These are phyloP conservation scores for Jatropha curcas DNA, from an alignment of 345 rosid genomes.

Conservation along the genomic window DNA sequence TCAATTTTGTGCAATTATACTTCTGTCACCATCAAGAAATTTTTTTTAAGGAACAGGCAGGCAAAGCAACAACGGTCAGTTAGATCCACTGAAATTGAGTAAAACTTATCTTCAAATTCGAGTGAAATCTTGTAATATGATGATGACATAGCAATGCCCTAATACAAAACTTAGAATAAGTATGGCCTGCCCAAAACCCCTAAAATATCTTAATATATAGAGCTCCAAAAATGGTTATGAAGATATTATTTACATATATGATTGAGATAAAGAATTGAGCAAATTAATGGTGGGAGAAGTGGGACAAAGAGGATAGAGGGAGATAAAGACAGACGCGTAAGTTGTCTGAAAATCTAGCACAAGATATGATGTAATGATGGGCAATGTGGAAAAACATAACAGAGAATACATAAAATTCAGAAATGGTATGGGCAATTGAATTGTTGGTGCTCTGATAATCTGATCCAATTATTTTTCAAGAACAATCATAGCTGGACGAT, in stretches of 20 bases:
- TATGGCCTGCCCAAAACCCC: no score
- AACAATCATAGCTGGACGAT: slow-evolving; percentile 19
- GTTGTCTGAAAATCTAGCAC: slow-evolving; percentile 20
- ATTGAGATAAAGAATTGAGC: neutral
- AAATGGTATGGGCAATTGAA: neutral
- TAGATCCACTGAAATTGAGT: neutral
- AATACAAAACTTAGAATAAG: no score
- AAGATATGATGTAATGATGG: slow-evolving; percentile 24
- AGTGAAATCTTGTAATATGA: no score
- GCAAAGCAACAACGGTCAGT: neutral
- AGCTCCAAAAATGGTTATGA: neutral
- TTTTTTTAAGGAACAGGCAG: no score
- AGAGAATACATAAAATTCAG: neutral
- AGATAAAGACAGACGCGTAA: neutral
- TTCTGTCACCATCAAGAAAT: neutral
- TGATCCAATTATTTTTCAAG: neutral
- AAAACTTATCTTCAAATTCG: no score
- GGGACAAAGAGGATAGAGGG: neutral
- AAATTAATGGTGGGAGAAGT: neutral
- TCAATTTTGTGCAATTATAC: neutral
- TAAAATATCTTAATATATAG: no score
- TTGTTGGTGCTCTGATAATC: neutral
- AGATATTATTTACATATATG: no score
- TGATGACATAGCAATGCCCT: no score
- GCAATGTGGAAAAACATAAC: slow-evolving; percentile 1